Base-by-base conservation (phyloP, 306 rosid genomes). In the Cicer pinnatifidum region DNA sequence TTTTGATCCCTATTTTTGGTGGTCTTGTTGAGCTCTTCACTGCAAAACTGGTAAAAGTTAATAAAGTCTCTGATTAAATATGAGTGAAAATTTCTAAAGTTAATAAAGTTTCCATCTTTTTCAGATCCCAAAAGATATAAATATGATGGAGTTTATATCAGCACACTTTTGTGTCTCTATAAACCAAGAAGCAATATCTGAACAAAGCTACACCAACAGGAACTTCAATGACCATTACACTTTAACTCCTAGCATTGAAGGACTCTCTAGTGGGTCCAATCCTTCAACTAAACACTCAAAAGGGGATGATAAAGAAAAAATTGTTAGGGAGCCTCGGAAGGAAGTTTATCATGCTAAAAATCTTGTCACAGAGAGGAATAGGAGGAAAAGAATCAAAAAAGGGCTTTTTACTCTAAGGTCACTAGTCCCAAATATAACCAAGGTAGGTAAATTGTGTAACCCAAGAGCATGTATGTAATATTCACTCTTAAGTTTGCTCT, bases 11-110 rank as follows among this genome's bases (percentile, higher is more conserved):
- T 3, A 71, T 89, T 64, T 52, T 74, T 59, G 92, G 82, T 44
- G 98, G 97, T 15, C 88, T 93, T 48, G 61, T 91, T 11, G 98
- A 93, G 87, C 88, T 93, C 74, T 93, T 82, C 84, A 44, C 86
- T 19, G 72, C 83, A 66, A 80, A 86, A 69, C 83, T 71, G 67
- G 97, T 93, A 86, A 69, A 28, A 28, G 35, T 28, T 28, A 28
- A 28, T 28, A 28, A 28, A 28, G 35, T 28, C 5, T 3, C 35
- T 28, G 15, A 40, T 54, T 50, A 59, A 51, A 73, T 65, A 47
- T 37, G 45, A 6, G 8, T 41, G 10, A 41, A 8, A 41, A 9
- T 11, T 46, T 79, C 53, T 57, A 69, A 1, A 8, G 39, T 46
- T 54, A 15, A 52, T 57, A 1, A 51, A 72, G 28, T 52, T 13